phyloP scores from a whole-genome alignment of 1,284 basidiomycete species.

The Melanopsichium pennsylvanicum region DNA sequence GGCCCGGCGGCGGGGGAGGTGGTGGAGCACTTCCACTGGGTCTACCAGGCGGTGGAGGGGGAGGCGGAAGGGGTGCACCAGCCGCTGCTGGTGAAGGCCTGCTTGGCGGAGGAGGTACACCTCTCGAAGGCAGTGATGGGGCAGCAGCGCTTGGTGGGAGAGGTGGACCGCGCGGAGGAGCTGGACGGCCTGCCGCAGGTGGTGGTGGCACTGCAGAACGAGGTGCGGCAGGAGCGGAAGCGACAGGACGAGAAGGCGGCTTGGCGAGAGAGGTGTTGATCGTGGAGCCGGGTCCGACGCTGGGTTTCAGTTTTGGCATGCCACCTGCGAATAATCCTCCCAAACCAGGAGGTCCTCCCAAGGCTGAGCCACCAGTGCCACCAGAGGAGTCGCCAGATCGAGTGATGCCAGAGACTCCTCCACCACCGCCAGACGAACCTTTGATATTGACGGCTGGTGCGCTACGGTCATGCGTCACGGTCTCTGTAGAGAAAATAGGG shows the following conservation, averaged over 20 bases:
- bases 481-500: conserved; percentile 65
- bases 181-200: conserved; percentile 14
- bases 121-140: conserved; percentile 32
- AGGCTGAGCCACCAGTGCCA: conserved; percentile 65
- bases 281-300: conserved; percentile 18
- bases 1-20: conserved; percentile 32
- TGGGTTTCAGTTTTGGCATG: conserved; percentile 80
- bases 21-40: conserved; percentile 17
- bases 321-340: conserved; percentile 87
- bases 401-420: conserved; percentile 66
- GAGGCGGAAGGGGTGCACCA: conserved; percentile 19
- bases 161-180: conserved; percentile 32
- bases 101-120: conserved; percentile 39
- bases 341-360: conserved; percentile 72
- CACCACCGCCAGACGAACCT: conserved; percentile 14
- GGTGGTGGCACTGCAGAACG: conserved; percentile 26
- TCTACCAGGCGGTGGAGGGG: conserved; percentile 28
- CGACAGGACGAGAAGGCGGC: conserved; percentile 33
- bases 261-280: conserved; percentile 37
- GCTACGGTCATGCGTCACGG: conserved; percentile 82
- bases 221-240: conserved; percentile 18
- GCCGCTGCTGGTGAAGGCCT: conserved; percentile 31
- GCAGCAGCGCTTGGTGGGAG: conserved; percentile 34
- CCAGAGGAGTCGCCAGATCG: conserved; percentile 27
- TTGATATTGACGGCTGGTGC: conserved; percentile 72